Evolutionary conservation across 768 basidiomycete genomes (phyloP).

Genomic region (Pisolithus albus): DNA sequence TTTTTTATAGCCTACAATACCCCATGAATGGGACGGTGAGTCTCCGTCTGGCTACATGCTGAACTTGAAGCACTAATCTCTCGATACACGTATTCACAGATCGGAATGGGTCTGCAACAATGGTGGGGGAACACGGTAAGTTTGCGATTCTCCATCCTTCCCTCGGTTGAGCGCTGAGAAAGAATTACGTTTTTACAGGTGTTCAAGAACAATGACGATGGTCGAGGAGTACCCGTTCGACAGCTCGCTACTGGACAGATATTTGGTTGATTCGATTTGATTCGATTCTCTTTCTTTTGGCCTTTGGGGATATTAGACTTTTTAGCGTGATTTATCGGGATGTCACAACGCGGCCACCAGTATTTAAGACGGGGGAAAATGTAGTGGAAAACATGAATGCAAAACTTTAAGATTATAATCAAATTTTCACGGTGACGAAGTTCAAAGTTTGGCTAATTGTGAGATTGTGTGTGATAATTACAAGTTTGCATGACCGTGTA

Average conservation of each 20-base stretch:
- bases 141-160: not conserved
- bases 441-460: too few relatives aligned
- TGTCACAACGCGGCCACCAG: too few relatives aligned
- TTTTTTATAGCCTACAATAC: conserved; percentile 20
- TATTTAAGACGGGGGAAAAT: too few relatives aligned
- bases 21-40: conserved; percentile 20
- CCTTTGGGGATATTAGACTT: not conserved
- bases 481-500: too few relatives aligned
- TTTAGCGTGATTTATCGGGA: too few relatives aligned
- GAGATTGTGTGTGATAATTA: too few relatives aligned
- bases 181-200: conserved; percentile 11
- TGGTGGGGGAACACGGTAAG: conserved; percentile 28
- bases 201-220: conserved; percentile 15
- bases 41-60: too few relatives aligned
- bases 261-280: conserved; percentile 10
- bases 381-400: too few relatives aligned
- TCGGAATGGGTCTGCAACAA: conserved; percentile 12
- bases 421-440: too few relatives aligned
- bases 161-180: not conserved
- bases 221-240: conserved; percentile 22
- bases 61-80: too few relatives aligned
- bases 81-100: conserved; percentile 6
- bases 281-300: conserved; percentile 3
- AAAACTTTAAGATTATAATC: too few relatives aligned
- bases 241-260: conserved; percentile 18